Percentiles rank a stretch among this genome's conserved stretches.
Conservation (phyloP, 2,329 filamentous ascomycete species). For the Penicillium expansum region DNA sequence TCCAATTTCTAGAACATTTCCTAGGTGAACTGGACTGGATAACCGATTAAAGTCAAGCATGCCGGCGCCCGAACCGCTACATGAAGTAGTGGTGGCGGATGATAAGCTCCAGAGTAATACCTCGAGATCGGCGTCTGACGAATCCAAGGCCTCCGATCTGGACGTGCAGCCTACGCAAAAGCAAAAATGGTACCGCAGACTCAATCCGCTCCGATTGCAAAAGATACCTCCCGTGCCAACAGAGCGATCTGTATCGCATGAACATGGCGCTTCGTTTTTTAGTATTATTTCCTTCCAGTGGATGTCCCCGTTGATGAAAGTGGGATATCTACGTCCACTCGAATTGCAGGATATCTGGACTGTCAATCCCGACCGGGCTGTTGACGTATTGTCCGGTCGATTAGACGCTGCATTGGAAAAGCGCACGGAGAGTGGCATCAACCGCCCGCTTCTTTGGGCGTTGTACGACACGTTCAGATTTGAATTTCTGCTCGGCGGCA, state of each 20-base stretch:
- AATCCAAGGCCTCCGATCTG: constrained; percentile 13
- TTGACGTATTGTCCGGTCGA: constrained; percentile 65
- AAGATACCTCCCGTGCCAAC: constrained; percentile 56
- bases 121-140: constrained; percentile 16
- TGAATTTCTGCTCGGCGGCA: constrained; percentile 83
- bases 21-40: background rate
- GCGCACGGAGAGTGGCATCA: constrained; percentile 65
- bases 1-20: background rate
- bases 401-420: constrained; percentile 67
- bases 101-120: constrained; percentile 17
- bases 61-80: constrained; percentile 17
- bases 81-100: constrained; percentile 15
- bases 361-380: constrained; percentile 76
- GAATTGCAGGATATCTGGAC: constrained; percentile 83
- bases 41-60: background rate
- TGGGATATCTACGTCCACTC: constrained; percentile 80
- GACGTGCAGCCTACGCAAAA: constrained; percentile 3
- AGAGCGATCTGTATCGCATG: constrained; percentile 58
- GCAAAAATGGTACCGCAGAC: constrained; percentile 38
- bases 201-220: constrained; percentile 49
- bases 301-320: constrained; percentile 83
- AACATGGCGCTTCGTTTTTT: constrained; percentile 70
- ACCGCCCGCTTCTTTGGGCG: constrained; percentile 73
- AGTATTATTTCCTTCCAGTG: constrained; percentile 80
- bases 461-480: constrained; percentile 80